Percentiles rank a stretch among this genome's conserved stretches.
Evolutionary conservation across 441 rosid genomes (phyloP).

Genomic region (Arabidopsis hybrid): DNA sequence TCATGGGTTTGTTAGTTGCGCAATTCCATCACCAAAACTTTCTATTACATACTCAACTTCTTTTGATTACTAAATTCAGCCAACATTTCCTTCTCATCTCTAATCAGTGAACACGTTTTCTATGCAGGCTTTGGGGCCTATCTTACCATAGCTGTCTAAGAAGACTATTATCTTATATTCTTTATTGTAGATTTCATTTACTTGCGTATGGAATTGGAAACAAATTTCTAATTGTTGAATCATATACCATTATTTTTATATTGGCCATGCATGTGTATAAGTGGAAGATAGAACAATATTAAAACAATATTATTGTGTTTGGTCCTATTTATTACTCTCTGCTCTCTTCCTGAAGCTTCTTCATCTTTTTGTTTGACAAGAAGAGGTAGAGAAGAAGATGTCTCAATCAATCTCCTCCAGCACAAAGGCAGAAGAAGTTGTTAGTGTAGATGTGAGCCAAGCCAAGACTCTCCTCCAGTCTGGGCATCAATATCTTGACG

Average conservation of each 20-base stretch:
- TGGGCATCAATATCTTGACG: conserved; percentile 66
- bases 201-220: neutral
- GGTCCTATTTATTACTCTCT: conserved; percentile 20
- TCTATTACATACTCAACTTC: conserved; percentile 17
- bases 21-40: conserved; percentile 36
- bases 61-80: conserved; percentile 1
- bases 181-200: conserved; percentile 17
- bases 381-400: conserved; percentile 19
- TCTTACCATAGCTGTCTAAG: conserved; percentile 20
- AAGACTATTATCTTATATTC: conserved; percentile 1
- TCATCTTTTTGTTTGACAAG: conserved; percentile 1
- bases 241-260: conserved; percentile 7
- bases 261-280: conserved; percentile 12
- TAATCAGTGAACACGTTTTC: conserved; percentile 12
- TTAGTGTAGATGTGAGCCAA: conserved; percentile 65
- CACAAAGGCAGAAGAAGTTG: conserved; percentile 60
- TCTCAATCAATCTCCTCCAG: conserved; percentile 38
- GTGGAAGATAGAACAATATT: neutral
- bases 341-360: conserved; percentile 26
- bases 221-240: conserved; percentile 15
- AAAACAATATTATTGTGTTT: neutral
- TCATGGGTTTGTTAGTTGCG: conserved; percentile 38
- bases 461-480: conserved; percentile 62
- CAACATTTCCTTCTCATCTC: neutral
- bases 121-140: neutral